phyloP scores from a whole-genome alignment of 2,329 filamentous ascomycete species.

The Talaromyces sp. region DNA sequence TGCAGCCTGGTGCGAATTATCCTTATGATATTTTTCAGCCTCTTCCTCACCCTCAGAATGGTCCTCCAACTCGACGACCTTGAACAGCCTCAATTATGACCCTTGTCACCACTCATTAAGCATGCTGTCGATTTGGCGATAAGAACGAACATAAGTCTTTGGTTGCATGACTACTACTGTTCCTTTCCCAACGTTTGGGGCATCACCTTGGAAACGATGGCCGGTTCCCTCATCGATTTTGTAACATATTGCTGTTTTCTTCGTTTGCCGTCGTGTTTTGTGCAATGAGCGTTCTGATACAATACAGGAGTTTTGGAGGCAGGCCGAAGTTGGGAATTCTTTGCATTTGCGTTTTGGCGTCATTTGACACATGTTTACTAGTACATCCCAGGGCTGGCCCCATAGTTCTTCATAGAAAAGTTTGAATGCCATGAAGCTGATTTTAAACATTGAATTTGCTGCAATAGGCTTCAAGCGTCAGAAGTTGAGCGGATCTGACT shows the following conservation, averaged over 20 bases:
- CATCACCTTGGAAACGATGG: too few relatives aligned
- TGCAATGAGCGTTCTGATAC: too few relatives aligned
- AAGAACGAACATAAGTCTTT: too few relatives aligned
- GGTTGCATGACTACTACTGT: too few relatives aligned
- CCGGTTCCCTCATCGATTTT: too few relatives aligned
- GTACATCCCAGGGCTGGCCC: background rate
- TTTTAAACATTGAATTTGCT: too few relatives aligned
- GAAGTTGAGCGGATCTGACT: background rate
- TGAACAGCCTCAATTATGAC: background rate
- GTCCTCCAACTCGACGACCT: constrained; percentile 1
- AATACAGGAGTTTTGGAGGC: too few relatives aligned
- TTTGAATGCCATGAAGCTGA: background rate
- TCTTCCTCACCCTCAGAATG: constrained; percentile 3
- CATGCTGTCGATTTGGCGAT: too few relatives aligned
- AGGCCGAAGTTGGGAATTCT: background rate
- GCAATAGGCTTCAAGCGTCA: background rate
- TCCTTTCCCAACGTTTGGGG: too few relatives aligned
- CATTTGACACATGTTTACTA: too few relatives aligned
- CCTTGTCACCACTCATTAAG: background rate
- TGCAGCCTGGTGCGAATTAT: background rate
- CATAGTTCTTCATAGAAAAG: background rate
- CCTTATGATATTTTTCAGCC: constrained; percentile 4
- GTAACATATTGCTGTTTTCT: too few relatives aligned
- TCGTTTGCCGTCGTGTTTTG: too few relatives aligned
- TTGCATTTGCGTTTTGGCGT: background rate